phyloP scores from a whole-genome alignment of 106 monocot species.

The Iris macrosiphon region DNA sequence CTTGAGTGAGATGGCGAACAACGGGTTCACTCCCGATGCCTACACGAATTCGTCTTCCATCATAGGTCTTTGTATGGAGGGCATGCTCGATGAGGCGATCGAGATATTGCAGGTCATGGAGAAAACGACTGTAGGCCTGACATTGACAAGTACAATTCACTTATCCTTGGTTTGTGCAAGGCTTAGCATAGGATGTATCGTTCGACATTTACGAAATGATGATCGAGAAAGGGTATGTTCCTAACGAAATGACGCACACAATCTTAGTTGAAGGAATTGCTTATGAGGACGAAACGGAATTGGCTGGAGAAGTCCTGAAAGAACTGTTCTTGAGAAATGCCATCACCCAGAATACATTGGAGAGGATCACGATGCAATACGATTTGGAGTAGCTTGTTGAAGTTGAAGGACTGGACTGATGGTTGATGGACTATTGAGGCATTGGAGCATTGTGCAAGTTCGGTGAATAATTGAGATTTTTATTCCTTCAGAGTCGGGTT shows the following conservation, averaged over 20 bases:
- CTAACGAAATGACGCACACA: conserved; percentile 71
- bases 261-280: conserved; percentile 82
- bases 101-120: conserved; percentile 76
- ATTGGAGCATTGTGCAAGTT: too few species aligned
- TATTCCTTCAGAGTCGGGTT: too few species aligned
- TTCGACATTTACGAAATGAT: conserved; percentile 59
- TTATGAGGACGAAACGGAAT: conserved; percentile 60
- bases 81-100: conserved; percentile 77
- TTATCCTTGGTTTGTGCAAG: conserved; percentile 82
- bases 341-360: conserved; percentile 44
- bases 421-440: neutral
- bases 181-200: conserved; percentile 59
- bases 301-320: conserved; percentile 57
- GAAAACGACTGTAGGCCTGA: conserved; percentile 49
- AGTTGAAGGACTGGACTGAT: neutral
- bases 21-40: conserved; percentile 66
- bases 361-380: conserved; percentile 86
- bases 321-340: conserved; percentile 42
- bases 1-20: conserved; percentile 55
- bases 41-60: conserved; percentile 67
- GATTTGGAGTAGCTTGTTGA: conserved; percentile 40
- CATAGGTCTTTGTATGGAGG: conserved; percentile 78
- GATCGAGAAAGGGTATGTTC: conserved; percentile 62
- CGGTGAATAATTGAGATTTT: too few species aligned
- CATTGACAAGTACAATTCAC: conserved; percentile 76